These are phyloP conservation scores for Stephanodiscus minutulus DNA, from an alignment of 108 stramenopile species.

Conservation along the genomic window DNA sequence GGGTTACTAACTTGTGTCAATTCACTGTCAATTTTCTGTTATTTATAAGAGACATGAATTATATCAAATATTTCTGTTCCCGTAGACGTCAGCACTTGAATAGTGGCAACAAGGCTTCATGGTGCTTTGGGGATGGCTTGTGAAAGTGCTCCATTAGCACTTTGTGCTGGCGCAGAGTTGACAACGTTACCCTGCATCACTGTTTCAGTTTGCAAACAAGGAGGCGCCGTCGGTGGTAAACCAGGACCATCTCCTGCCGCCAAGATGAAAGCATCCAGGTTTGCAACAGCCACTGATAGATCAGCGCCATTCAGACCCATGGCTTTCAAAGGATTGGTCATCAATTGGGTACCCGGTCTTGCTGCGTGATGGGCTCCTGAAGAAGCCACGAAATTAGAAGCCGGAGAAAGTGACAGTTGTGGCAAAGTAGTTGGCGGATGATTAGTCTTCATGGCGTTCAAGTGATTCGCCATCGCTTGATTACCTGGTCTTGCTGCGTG, in stretches of 20 bases:
- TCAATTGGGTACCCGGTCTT: neutral
- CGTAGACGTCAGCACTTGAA: neutral
- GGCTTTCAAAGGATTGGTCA: neutral
- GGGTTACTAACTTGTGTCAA: neutral
- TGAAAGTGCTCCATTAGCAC: constrained; percentile 1
- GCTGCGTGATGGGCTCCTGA: neutral
- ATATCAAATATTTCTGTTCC: neutral
- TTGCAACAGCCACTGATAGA: constrained; percentile 18
- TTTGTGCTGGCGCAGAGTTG: neutral
- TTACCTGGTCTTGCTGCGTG: neutral
- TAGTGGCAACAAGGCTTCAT: neutral
- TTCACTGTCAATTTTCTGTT: neutral
- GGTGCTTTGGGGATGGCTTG: constrained; percentile 3
- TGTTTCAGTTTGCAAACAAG: neutral
- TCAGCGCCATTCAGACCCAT: constrained; percentile 5
- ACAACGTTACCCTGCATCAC: neutral
- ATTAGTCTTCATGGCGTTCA: no score
- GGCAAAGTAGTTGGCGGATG: neutral
- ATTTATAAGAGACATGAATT: neutral
- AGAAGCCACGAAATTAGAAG: neutral
- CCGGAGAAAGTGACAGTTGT: constrained; percentile 1
- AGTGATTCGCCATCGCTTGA: neutral
- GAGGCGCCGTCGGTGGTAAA: neutral
- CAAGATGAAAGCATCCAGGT: constrained; percentile 10
- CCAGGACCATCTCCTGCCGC: neutral